Evolutionary conservation across 2,329 filamentous ascomycete genomes (phyloP).

Genomic region (Nemania sp.): DNA sequence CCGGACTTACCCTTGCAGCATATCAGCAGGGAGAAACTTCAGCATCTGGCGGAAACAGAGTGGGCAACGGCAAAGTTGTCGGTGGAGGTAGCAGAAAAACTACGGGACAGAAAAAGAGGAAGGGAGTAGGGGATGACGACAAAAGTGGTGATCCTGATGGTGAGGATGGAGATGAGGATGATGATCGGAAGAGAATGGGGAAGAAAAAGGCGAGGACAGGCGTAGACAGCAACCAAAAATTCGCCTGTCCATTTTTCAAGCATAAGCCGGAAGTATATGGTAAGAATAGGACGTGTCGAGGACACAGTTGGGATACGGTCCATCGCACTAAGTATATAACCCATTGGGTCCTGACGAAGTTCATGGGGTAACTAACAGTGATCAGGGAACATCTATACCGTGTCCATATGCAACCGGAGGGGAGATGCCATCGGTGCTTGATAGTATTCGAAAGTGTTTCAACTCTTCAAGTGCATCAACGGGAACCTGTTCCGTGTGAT

Average conservation of each 20-base stretch:
- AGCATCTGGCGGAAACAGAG: not conserved
- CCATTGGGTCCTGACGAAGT: not conserved
- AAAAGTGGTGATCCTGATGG: not conserved
- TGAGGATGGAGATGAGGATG: not conserved
- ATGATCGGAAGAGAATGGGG: slow-evolving; percentile 5
- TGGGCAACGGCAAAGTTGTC: not conserved
- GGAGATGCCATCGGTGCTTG: slow-evolving; percentile 9
- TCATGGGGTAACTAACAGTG: not conserved
- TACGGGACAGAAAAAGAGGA: not conserved
- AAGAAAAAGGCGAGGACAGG: slow-evolving; percentile 8
- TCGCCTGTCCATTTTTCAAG: slow-evolving; percentile 16
- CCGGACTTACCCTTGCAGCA: slow-evolving; percentile 7
- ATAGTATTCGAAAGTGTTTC: not conserved
- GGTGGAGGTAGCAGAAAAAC: not conserved
- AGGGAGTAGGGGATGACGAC: not conserved
- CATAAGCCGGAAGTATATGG: slow-evolving; percentile 3
- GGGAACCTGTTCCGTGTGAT: not conserved
- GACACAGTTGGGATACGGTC: slow-evolving; percentile 11
- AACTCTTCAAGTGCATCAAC: slow-evolving; percentile 9
- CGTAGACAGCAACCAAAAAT: not conserved
- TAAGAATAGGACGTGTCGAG: slow-evolving; percentile 9
- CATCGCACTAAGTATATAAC: slow-evolving; percentile 14
- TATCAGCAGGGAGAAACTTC: slow-evolving; percentile 13
- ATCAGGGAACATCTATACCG: slow-evolving; percentile 11
- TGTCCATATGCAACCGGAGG: slow-evolving; percentile 6